phyloP scores from a whole-genome alignment of 345 rosid genomes.

The Bretschneidera sinensis region DNA sequence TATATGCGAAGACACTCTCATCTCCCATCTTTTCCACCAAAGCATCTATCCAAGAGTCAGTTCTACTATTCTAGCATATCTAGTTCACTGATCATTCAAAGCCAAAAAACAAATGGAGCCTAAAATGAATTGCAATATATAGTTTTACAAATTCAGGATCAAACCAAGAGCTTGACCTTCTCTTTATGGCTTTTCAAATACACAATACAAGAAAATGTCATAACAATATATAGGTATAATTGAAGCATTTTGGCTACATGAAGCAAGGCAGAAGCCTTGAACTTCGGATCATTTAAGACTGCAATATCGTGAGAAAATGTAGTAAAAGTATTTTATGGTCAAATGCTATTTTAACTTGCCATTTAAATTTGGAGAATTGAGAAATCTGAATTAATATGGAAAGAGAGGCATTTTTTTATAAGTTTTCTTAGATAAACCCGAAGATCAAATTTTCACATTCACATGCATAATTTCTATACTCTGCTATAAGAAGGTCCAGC shows the following conservation, averaged over 20 bases:
- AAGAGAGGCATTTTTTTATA: background rate
- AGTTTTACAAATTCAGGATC: background rate
- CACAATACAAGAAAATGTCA: too few relatives aligned
- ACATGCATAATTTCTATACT: conserved; percentile 40
- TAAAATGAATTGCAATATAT: too few relatives aligned
- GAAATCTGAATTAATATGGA: background rate
- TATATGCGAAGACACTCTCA: background rate
- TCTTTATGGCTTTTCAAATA: too few relatives aligned
- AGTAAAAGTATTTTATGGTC: too few relatives aligned
- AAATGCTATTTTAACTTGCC: too few relatives aligned
- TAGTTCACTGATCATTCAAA: background rate
- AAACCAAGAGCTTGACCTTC: too few relatives aligned
- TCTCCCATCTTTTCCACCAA: background rate
- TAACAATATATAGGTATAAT: too few relatives aligned
- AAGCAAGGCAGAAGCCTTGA: background rate
- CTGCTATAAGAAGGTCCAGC: conserved; percentile 90
- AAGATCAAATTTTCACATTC: too few relatives aligned
- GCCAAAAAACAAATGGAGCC: background rate
- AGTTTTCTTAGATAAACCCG: too few relatives aligned
- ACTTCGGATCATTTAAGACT: background rate
- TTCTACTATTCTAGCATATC: too few relatives aligned
- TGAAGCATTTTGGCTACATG: background rate
- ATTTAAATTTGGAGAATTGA: too few relatives aligned
- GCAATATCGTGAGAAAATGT: too few relatives aligned
- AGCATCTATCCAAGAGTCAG: background rate